Evolutionary conservation across 2,329 filamentous ascomycete genomes (phyloP), one percentile per base, ranked within the genome.

Genomic region (Penicillium aurantiogriseum): DNA sequence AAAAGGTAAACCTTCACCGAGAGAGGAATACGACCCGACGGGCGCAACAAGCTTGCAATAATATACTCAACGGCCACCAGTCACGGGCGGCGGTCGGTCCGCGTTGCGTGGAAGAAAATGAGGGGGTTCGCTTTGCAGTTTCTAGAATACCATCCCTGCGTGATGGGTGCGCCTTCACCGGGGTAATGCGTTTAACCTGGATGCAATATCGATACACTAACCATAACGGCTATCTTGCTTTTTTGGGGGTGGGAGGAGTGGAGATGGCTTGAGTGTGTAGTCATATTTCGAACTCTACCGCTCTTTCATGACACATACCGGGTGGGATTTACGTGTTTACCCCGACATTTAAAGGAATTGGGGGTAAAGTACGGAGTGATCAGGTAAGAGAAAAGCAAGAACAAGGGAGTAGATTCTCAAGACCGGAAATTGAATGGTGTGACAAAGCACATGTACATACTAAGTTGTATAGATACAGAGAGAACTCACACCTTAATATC

Each of bases 111-210:
- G 55, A 51, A 45, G 43, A 44, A 46, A 47, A 46, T 47, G 54
- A 58, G 58, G 58, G 58, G 58, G 58, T 47, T 44, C 17, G 46
- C 54, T 17, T 10, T 39, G 1, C 4, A 31, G 13, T 52, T 59
- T 57, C 58, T 48, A 51, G 58, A 54, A 56, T 40, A 45, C 15
- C 29, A 56, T 55, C 46, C 50, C 46, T 45, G 40, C 59, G 27
- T 6, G 17, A 45, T 21, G 10, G 19, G 43, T 40, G 38, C 33
- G 33, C 33, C 42, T 52, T 45, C 25, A 4, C 39, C 25, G 19
- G 38, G 40, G 33, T 55, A 50, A 48, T 49, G 53, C 50, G 27
- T 58, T 60, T 53, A 60, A 35, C 51, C 40, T 21, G 58, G 38
- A 56, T 61, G 47, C 55, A 54, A 51, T 55, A 46, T 48, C 15